These are phyloP conservation scores for Penicillium silybi DNA, from an alignment of 495 filamentous ascomycete genomes.

Conservation along the genomic window DNA sequence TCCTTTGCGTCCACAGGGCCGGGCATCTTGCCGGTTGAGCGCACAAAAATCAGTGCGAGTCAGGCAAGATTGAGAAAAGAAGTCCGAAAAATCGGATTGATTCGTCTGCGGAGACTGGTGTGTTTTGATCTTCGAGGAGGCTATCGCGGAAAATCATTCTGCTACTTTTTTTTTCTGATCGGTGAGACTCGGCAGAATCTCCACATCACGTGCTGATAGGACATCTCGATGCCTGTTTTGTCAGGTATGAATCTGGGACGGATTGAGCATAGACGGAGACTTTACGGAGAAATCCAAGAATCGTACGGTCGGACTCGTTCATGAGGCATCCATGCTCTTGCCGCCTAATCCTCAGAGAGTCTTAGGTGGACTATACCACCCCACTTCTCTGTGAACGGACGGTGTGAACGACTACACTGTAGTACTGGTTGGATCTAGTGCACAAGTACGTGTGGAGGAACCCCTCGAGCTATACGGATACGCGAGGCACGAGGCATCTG, in stretches of 20 bases:
- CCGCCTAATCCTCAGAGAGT: not conserved
- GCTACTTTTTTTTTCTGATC: slow-evolving; percentile 30
- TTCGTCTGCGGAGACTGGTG: slow-evolving; percentile 3
- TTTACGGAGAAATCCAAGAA: not conserved
- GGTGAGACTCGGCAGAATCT: slow-evolving; percentile 27
- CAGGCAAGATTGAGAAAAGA: not conserved
- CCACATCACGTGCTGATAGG: slow-evolving; percentile 31
- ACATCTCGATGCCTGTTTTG: not conserved
- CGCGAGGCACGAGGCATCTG: not conserved
- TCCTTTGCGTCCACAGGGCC: slow-evolving; percentile 50
- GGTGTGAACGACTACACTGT: not conserved
- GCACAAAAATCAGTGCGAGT: slow-evolving; percentile 1
- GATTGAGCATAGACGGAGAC: not conserved
- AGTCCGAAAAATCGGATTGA: not conserved
- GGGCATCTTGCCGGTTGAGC: slow-evolving; percentile 25
- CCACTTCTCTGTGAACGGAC: not conserved
- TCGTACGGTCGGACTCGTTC: not conserved
- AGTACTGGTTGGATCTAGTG: not conserved
- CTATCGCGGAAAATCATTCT: slow-evolving; percentile 24
- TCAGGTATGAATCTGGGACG: not conserved
- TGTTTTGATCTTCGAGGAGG: slow-evolving; percentile 23
- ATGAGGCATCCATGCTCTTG: not conserved
- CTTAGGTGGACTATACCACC: not conserved
- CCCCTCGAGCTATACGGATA: not conserved
- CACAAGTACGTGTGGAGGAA: not conserved